Percentiles rank a stretch among this genome's conserved stretches.
These are phyloP conservation scores for Stenocarpella maydis DNA, from an alignment of 2,329 filamentous ascomycete genomes.

Conservation along the genomic window DNA sequence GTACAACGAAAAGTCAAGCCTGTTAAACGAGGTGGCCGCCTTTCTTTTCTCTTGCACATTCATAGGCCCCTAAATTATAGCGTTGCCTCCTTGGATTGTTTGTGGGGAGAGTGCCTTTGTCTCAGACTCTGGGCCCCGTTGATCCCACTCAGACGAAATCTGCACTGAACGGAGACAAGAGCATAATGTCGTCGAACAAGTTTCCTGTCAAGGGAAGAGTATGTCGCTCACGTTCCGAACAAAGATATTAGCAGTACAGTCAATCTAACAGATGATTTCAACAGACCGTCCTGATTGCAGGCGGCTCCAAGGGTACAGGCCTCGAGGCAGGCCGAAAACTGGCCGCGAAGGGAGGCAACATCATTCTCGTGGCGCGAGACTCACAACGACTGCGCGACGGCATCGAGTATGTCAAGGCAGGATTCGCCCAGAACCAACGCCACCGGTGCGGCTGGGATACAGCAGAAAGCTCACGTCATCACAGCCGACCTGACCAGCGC, in stretches of 20 bases:
- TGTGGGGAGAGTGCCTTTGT: background rate
- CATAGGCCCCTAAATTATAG: background rate
- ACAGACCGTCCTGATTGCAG: background rate
- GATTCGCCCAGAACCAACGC: background rate
- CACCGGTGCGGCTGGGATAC: slow-evolving; percentile 43
- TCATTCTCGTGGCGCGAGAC: background rate
- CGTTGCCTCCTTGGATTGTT: background rate
- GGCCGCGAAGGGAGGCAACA: background rate
- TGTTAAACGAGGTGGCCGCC: background rate
- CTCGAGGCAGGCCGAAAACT: background rate
- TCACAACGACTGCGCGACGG: background rate
- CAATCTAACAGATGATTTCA: slow-evolving; percentile 12
- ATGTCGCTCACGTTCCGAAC: background rate
- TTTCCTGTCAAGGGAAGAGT: slow-evolving; percentile 4
- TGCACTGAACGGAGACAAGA: background rate
- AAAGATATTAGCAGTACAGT: background rate
- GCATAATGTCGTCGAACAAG: background rate
- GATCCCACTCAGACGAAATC: background rate
- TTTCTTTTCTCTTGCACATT: background rate
- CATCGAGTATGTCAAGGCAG: background rate
- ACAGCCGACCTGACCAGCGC: background rate
- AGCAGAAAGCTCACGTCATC: slow-evolving; percentile 64
- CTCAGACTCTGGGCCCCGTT: background rate
- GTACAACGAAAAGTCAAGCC: background rate
- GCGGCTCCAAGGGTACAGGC: background rate